phyloP scores from a whole-genome alignment of 192 early-diverging fungal genomes.

The Rhizophagus clarus region DNA sequence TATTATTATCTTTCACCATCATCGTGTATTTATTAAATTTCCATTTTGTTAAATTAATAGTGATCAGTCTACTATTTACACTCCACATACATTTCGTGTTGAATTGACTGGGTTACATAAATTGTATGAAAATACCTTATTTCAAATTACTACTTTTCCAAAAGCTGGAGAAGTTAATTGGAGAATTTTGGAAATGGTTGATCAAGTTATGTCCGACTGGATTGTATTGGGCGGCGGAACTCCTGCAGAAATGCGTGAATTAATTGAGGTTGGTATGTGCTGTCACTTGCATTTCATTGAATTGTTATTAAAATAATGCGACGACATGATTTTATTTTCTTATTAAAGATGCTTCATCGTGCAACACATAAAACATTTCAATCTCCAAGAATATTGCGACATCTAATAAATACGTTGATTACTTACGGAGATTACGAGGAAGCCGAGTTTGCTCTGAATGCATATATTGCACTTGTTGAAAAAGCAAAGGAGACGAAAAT shows the following conservation, averaged over 20 bases:
- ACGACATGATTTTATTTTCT: neutral
- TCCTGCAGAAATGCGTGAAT: slow-evolving; percentile 53
- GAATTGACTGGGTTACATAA: slow-evolving; percentile 58
- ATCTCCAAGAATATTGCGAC: slow-evolving; percentile 67
- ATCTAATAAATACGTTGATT: slow-evolving; percentile 60
- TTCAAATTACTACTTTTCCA: slow-evolving; percentile 58
- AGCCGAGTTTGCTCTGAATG: slow-evolving; percentile 65
- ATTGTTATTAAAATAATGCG: neutral
- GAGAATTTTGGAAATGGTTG: slow-evolving; percentile 62
- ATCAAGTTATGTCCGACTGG: slow-evolving; percentile 64
- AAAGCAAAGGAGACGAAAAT: slow-evolving; percentile 16
- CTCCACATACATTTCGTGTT: slow-evolving; percentile 40
- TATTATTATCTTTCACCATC: neutral
- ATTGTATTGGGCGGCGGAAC: slow-evolving; percentile 53
- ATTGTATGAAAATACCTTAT: slow-evolving; percentile 63
- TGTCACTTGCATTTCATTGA: neutral
- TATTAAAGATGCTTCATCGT: slow-evolving; percentile 58
- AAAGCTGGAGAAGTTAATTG: slow-evolving; percentile 60
- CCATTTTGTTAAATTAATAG: slow-evolving; percentile 8
- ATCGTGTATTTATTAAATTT: neutral
- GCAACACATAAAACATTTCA: slow-evolving; percentile 69
- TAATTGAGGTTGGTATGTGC: slow-evolving; percentile 49
- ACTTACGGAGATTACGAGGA: slow-evolving; percentile 73
- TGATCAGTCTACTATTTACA: slow-evolving; percentile 31
- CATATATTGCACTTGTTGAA: slow-evolving; percentile 62